Evolutionary conservation across 2,329 filamentous ascomycete species (phyloP).

Genomic region (Ambrosiella xylebori): DNA sequence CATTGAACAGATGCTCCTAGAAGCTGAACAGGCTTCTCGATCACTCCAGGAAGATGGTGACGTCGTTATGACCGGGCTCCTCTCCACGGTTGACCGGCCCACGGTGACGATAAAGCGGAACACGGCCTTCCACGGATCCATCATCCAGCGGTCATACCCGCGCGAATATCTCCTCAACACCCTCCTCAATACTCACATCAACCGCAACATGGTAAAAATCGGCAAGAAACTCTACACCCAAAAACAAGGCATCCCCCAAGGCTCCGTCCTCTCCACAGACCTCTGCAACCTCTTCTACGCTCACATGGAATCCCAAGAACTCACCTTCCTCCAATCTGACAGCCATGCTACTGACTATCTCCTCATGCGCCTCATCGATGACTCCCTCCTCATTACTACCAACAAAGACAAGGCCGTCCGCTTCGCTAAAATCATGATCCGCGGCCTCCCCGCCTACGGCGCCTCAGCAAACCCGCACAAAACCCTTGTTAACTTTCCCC

Average conservation of each 20-base stretch:
- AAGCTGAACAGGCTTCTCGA: neutral
- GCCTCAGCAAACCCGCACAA: constrained; percentile 62
- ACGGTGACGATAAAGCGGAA: constrained; percentile 21
- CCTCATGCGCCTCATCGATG: constrained; percentile 33
- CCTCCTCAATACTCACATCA: constrained; percentile 66
- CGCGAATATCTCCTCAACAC: constrained; percentile 40
- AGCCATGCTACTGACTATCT: neutral
- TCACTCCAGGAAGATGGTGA: neutral
- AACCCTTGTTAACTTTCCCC: constrained; percentile 69
- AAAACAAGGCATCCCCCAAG: constrained; percentile 79
- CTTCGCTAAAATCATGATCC: constrained; percentile 69
- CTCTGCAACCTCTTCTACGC: constrained; percentile 96
- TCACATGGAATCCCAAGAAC: constrained; percentile 53
- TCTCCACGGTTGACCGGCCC: neutral
- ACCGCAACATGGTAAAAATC: constrained; percentile 70
- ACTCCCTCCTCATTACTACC: constrained; percentile 77
- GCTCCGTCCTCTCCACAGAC: constrained; percentile 69
- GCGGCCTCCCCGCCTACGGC: constrained; percentile 62
- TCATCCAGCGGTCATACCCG: constrained; percentile 38
- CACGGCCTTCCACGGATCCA: constrained; percentile 61
- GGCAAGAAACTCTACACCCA: constrained; percentile 81
- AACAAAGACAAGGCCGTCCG: constrained; percentile 45
- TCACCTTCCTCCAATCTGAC: constrained; percentile 41
- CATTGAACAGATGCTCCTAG: constrained; percentile 21
- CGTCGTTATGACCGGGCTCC: neutral